phyloP scores from a whole-genome alignment of 306 rosid species.

The Trifolium repens region DNA sequence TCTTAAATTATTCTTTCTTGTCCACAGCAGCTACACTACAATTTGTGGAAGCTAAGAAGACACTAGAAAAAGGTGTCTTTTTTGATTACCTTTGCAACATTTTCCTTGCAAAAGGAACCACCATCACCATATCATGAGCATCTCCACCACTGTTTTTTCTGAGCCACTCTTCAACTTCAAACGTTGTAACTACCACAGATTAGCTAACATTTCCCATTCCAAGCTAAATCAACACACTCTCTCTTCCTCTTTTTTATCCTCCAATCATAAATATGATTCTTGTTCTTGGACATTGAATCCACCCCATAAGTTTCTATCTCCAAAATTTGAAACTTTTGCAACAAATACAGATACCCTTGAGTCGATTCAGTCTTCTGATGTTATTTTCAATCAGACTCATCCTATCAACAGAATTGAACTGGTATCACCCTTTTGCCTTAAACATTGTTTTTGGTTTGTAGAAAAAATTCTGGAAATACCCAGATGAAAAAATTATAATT shows the following conservation, averaged over 20 bases:
- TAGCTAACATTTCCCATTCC: conserved; percentile 17
- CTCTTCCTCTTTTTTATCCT: conserved; percentile 36
- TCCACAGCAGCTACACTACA: conserved; percentile 6
- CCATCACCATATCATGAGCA: conserved; percentile 57
- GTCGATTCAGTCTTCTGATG: conserved; percentile 50
- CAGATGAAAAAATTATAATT: neutral
- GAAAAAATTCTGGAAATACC: conserved; percentile 11
- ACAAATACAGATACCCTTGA: conserved; percentile 51
- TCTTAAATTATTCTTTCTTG: neutral
- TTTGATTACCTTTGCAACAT: neutral
- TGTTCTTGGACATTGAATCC: conserved; percentile 51
- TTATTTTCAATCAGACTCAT: conserved; percentile 55
- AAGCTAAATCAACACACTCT: conserved; percentile 47
- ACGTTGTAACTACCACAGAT: conserved; percentile 34
- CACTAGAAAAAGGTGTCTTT: neutral
- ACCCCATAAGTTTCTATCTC: conserved; percentile 41
- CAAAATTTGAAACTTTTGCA: conserved; percentile 50
- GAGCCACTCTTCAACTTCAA: conserved; percentile 57
- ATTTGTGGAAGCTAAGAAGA: conserved; percentile 2
- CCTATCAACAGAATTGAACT: conserved; percentile 55
- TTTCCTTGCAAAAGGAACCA: conserved; percentile 41
- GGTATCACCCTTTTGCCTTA: conserved; percentile 51
- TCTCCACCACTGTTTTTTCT: conserved; percentile 63
- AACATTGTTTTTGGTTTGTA: neutral
- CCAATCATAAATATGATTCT: conserved; percentile 33